These are phyloP conservation scores for Kwoniella shandongensis DNA, from an alignment of 768 basidiomycete genomes.

Conservation along the genomic window DNA sequence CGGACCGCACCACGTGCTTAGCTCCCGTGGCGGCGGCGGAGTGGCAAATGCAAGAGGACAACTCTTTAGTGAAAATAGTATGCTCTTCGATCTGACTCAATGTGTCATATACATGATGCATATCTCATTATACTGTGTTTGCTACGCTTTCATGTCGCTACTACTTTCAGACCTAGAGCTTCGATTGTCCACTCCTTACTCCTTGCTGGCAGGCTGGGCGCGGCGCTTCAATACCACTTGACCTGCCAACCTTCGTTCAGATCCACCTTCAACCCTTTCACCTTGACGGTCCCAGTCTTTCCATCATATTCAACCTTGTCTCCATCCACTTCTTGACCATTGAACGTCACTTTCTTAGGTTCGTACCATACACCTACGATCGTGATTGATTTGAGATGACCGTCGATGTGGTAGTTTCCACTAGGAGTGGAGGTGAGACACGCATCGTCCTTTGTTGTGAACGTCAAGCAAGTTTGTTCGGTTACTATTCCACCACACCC, in stretches of 20 bases:
- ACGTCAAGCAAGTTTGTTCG: slow-evolving; percentile 56
- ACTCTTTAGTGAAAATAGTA: too few relatives aligned
- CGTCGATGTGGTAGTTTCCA: slow-evolving; percentile 57
- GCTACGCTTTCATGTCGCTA: too few relatives aligned
- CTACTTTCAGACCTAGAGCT: too few relatives aligned
- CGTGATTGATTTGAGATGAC: slow-evolving; percentile 60
- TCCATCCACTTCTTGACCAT: slow-evolving; percentile 51
- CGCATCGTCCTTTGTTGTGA: slow-evolving; percentile 53
- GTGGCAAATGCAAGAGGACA: too few relatives aligned
- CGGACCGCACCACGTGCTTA: too few relatives aligned
- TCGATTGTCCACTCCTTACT: too few relatives aligned
- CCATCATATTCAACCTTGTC: slow-evolving; percentile 56
- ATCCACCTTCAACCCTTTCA: slow-evolving; percentile 55
- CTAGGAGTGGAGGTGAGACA: slow-evolving; percentile 53
- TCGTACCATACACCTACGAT: slow-evolving; percentile 59
- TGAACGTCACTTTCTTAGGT: slow-evolving; percentile 56
- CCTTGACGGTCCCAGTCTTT: slow-evolving; percentile 56
- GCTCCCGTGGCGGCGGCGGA: too few relatives aligned
- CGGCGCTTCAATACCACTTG: slow-evolving; percentile 55
- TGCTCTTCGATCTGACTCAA: too few relatives aligned
- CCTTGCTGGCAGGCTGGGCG: too few relatives aligned
- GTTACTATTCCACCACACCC: slow-evolving; percentile 8
- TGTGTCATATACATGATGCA: too few relatives aligned
- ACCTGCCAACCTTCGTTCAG: slow-evolving; percentile 56
- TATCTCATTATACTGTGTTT: too few relatives aligned